Evolutionary conservation across 345 rosid genomes (phyloP).

Genomic region (Dimocarpus longan): DNA sequence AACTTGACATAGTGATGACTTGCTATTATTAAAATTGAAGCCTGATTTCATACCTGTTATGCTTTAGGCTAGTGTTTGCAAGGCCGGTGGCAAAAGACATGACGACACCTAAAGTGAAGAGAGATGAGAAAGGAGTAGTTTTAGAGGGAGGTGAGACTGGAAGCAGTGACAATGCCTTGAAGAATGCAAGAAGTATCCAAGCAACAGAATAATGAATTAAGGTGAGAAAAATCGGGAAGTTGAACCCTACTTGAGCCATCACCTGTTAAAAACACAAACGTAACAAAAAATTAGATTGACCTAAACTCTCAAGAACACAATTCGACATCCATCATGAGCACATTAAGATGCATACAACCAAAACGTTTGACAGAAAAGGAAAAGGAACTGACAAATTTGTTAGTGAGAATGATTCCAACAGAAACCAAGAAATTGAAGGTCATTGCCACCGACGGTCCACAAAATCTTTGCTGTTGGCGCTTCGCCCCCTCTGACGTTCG

Average conservation of each 20-base stretch:
- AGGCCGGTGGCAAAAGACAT: constrained; percentile 98
- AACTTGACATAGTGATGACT: constrained; percentile 3
- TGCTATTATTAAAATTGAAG: not conserved
- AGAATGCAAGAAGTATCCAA: constrained; percentile 82
- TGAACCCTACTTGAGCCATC: constrained; percentile 85
- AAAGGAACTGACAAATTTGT: constrained; percentile 60
- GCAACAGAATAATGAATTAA: constrained; percentile 76
- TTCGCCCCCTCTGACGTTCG: constrained; percentile 88
- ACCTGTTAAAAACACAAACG: constrained; percentile 47
- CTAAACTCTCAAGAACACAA: no score
- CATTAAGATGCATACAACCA: not conserved
- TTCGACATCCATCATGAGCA: no score
- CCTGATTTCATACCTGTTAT: constrained; percentile 59
- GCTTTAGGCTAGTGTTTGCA: constrained; percentile 87
- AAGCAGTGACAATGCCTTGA: constrained; percentile 66
- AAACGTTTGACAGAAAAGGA: no score
- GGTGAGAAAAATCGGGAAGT: constrained; percentile 81
- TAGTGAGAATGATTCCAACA: constrained; percentile 79
- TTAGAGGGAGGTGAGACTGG: constrained; percentile 87
- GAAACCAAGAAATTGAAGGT: constrained; percentile 88
- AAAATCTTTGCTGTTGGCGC: constrained; percentile 77
- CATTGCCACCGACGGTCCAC: constrained; percentile 87
- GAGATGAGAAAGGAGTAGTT: constrained; percentile 80
- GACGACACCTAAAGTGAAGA: constrained; percentile 75
- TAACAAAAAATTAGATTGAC: not conserved